phyloP scores from a whole-genome alignment of 305 asterid genomes.

The Fraxinus sp. region DNA sequence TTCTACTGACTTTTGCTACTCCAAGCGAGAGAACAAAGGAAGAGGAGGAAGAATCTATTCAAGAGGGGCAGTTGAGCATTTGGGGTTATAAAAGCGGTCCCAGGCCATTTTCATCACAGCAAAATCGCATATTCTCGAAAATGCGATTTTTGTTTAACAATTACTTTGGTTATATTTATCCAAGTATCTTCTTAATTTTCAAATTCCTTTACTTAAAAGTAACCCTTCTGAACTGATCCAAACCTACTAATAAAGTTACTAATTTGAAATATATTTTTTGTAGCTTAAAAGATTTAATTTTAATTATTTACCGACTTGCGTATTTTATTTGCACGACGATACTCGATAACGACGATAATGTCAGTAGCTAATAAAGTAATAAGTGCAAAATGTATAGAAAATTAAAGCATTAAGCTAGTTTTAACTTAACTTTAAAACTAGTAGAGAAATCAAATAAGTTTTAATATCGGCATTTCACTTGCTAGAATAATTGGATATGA shows the following conservation, averaged over 20 bases:
- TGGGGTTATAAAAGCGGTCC: neutral
- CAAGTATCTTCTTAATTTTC: neutral
- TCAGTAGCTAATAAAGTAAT: neutral
- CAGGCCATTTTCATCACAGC: neutral
- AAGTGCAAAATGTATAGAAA: neutral
- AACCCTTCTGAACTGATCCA: neutral
- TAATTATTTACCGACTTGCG: neutral
- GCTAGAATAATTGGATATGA: neutral
- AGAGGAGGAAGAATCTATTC: neutral
- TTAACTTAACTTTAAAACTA: neutral
- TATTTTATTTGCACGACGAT: neutral
- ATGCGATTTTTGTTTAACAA: neutral
- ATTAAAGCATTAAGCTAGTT: neutral
- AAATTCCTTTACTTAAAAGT: neutral
- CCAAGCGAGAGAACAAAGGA: slow-evolving; percentile 14
- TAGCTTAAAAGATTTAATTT: neutral
- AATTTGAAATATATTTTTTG: neutral
- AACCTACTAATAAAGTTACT: neutral
- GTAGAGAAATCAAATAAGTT: neutral
- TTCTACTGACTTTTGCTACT: slow-evolving; percentile 13
- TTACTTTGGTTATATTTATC: neutral
- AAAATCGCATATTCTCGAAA: neutral
- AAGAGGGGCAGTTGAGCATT: slow-evolving; percentile 6
- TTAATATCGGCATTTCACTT: neutral
- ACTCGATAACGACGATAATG: neutral